These are phyloP conservation scores for Boletellus ananas DNA, from an alignment of 768 basidiomycete genomes.

Conservation along the genomic window DNA sequence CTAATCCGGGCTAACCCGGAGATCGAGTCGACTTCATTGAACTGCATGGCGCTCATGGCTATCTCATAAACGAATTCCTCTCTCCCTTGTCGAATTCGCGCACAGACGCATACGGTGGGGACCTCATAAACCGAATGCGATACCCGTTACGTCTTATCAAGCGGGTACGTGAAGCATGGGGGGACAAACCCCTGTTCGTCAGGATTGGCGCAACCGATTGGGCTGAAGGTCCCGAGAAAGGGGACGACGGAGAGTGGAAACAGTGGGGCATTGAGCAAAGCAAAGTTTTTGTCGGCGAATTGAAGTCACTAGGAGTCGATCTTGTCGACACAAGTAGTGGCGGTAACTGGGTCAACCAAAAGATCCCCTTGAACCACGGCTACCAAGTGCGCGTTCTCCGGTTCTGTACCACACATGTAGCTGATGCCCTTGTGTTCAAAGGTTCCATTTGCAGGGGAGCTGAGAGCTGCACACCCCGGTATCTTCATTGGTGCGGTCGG, in stretches of 20 bases:
- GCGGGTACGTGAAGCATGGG: slow-evolving; percentile 53
- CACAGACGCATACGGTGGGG: slow-evolving; percentile 68
- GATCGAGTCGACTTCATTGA: slow-evolving; percentile 66
- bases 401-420: background rate
- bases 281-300: slow-evolving; percentile 49
- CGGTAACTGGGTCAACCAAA: slow-evolving; percentile 59
- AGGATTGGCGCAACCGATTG: slow-evolving; percentile 67
- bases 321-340: slow-evolving; percentile 72
- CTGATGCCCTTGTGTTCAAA: slow-evolving; percentile 20
- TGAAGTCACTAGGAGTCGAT: slow-evolving; percentile 65
- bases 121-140: slow-evolving; percentile 69
- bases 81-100: slow-evolving; percentile 75
- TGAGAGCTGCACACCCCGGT: slow-evolving; percentile 58
- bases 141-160: slow-evolving; percentile 57
- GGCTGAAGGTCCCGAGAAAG: slow-evolving; percentile 54
- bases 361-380: slow-evolving; percentile 49
- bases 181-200: slow-evolving; percentile 66
- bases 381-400: slow-evolving; percentile 48
- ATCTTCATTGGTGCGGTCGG: slow-evolving; percentile 64
- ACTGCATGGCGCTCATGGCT: slow-evolving; percentile 67
- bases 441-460: slow-evolving; percentile 64
- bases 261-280: slow-evolving; percentile 81
- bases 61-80: slow-evolving; percentile 59
- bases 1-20: slow-evolving; percentile 7
- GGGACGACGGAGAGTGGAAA: slow-evolving; percentile 50